Base-by-base conservation (phyloP, 108 stramenopile species). In the Pseudonitzschia pungens region DNA sequence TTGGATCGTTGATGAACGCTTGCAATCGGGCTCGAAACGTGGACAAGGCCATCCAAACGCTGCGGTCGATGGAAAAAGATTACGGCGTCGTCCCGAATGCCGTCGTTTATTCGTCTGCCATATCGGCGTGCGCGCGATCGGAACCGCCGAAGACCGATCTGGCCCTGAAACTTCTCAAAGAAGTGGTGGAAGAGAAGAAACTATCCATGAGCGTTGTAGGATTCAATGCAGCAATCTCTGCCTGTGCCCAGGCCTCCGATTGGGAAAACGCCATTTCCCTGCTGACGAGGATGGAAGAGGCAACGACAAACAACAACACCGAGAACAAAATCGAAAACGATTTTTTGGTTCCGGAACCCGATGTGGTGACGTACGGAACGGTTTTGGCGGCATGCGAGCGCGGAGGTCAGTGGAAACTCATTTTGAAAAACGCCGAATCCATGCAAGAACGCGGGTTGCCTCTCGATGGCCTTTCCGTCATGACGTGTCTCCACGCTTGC, bases 181-280 rank as follows among this genome's bases (percentile, higher is more conserved):
- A 87, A 68, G 88, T 80, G 31, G 84, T 71, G 21, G 69, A 77
- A 55, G 67, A 73, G 27, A 51, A 76, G 33, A 71, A 57, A 45
- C 27, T 77, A 24, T 40, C 65, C 14, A 83, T 93, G 86, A 87
- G 77, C 52, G 87, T 93, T 9, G 88, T 91, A n/a, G 92, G 89
- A 21, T 93, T 86, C 84, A 93, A 93, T 70, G 82, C 89, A 1
- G 92, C 84, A 24, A 80, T 93, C 52, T 90, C 86, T 15, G 89
- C 89, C 22, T 86, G 88, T 78, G 89, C 92, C 28, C 73, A 80
- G 24, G 82, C 82, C 4, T 87, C 79, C 4, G 82, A 90, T 67
- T 90, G 88, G 86, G 56, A 84, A 67, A 77, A 65, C 56, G 92
- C 92, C 4, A 77, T 86, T 21, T 59, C 77, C 1, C 52, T 93